Percentiles rank a stretch among this genome's conserved stretches.
Evolutionary conservation across 2,329 filamentous ascomycete species (phyloP).

Genomic region (Phialemoniopsis sp.): DNA sequence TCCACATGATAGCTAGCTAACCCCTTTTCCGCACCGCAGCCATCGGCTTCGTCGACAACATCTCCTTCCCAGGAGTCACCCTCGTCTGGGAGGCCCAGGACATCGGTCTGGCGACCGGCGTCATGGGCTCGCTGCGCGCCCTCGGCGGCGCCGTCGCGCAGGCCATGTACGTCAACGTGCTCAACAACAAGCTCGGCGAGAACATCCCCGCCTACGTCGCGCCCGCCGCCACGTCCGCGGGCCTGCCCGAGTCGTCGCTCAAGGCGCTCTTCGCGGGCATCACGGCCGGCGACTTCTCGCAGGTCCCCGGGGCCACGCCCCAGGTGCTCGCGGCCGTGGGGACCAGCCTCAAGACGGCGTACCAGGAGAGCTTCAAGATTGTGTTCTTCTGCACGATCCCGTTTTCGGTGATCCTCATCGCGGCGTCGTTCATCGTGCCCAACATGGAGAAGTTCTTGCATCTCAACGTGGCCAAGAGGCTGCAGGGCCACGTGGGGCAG

Average conservation of each 20-base stretch:
- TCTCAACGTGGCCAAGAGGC: slow-evolving; percentile 36
- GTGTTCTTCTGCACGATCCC: slow-evolving; percentile 36
- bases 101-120: slow-evolving; percentile 37
- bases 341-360: slow-evolving; percentile 30
- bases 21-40: slow-evolving; percentile 7
- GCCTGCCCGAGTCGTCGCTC: slow-evolving; percentile 26
- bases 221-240: slow-evolving; percentile 25
- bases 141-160: slow-evolving; percentile 31
- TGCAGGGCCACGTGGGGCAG: slow-evolving; percentile 18
- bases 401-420: slow-evolving; percentile 31
- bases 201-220: slow-evolving; percentile 26
- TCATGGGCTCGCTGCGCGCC: slow-evolving; percentile 39
- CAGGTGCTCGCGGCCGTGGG: slow-evolving; percentile 25
- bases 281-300: slow-evolving; percentile 20
- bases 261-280: slow-evolving; percentile 25
- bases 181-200: slow-evolving; percentile 26
- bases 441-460: slow-evolving; percentile 38
- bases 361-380: slow-evolving; percentile 34
- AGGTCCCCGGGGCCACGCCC: slow-evolving; percentile 26
- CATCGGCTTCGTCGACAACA: slow-evolving; percentile 33
- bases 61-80: slow-evolving; percentile 36
- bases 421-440: slow-evolving; percentile 29
- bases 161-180: slow-evolving; percentile 29
- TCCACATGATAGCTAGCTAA: too few species aligned
- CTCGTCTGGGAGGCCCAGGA: slow-evolving; percentile 41